Base-by-base conservation (phyloP, 2,329 filamentous ascomycete species). In the Phialocephala sp. region DNA sequence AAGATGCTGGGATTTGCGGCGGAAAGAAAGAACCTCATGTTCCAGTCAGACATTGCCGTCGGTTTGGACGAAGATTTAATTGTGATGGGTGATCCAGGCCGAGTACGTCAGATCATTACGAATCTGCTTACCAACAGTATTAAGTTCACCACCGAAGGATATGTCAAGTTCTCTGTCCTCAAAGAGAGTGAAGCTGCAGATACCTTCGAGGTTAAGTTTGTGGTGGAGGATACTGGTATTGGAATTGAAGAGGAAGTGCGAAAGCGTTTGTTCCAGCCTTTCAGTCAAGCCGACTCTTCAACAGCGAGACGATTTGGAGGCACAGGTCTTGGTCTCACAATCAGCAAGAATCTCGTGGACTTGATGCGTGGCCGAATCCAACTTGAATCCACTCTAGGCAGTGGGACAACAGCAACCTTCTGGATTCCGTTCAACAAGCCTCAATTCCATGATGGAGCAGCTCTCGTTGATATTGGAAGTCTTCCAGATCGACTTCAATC, bases 1-100 rank as follows among this genome's bases (percentile, higher is more conserved):
- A 93, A 93, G 76, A 95, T 96, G 92, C 86, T 96, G 71, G 88
- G 90, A 50, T 96, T 96, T 72, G 92, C 91, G 1, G 93, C 94
- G 0, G 87, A 91, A 72, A 86, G 91, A 37, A 92, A 96, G 74
- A 91, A 91, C 50, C 81, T 97, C 4, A 87, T 87, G 9, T 94
- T 93, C 73, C 82, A 85, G 45, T 87, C 85, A 35, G 85, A 90
- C 55, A 86, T 92, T 60, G 84, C 59, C 11, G 67, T 87, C 8
- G 80, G 83, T 0, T 85, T 91, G 8, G 84, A 86, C 59, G 83
- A 83, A 37, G 87, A 92, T 71, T 80, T 95, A 63, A 89, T 93
- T 56, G 92, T 97, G 3, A 88, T 97, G 73, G 93, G 94, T 15
- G 93, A 97, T 73, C 92, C 93, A 9, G 92, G 93, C 12, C 86